Base-by-base conservation (phyloP, 192 early-diverging fungal genomes). In the Entomortierella chlamydospora region DNA sequence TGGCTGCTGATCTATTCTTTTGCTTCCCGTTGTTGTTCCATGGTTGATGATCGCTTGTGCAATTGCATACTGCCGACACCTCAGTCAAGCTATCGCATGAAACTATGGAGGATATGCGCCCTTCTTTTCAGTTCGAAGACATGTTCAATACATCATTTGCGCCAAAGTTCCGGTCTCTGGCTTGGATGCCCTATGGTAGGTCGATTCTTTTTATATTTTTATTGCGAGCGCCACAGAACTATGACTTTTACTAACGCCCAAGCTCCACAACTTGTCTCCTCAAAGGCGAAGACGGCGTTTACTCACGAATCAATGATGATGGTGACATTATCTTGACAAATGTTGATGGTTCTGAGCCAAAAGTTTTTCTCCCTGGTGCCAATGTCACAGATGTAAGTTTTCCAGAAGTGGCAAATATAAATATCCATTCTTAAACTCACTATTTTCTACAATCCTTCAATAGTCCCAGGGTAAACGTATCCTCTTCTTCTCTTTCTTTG, bases 401-500 rank as follows among this genome's bases (percentile, higher is more conserved):
- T 13, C 23, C 50, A 51, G 28, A 25, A 55, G 9, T 10, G 4
- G 4, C 28, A 55, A 17, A 23, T 7, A 51, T 23, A 51, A 4
- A 22, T 51, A 5, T 51, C 23, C 18, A 25, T 51, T 51, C 50
- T 22, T 51, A 18, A 8, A 4, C n/a, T 5, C 49, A 10, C 49
- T 55, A 58, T 33, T 28, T 58, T 39, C 37, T 20, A 2, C 9
- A 39, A 33, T 22, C 20, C 28, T 47, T 17, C 28, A 49, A 37
- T 39, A 79, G 76, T 26, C 50, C 20, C 13, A 70, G 26, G 76
- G 76, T 10, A 39, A 56, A 22, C 61, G 56, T 9, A 79, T 79
- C 53, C 76, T 68, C 11, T 79, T 79, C 68, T 85, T 86, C 64
- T 64, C 68, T 28, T 92, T 87, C 73, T 83, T 81, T 12, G 85